Conservation (phyloP, 2,329 filamentous ascomycete species). For the Colletotrichum truncatum region DNA sequence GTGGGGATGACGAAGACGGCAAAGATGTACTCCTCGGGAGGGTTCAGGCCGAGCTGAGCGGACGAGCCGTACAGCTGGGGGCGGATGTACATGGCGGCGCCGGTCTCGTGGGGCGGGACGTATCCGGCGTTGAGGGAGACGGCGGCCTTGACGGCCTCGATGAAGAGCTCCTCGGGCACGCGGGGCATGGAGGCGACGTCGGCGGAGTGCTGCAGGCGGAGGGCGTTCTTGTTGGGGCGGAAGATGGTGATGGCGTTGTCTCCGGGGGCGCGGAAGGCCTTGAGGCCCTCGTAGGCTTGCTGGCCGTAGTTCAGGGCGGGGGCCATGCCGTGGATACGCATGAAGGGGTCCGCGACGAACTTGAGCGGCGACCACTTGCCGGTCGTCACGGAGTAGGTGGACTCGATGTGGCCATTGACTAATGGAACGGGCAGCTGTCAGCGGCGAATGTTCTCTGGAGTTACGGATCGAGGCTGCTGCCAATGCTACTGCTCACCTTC, state of each 20-base stretch:
- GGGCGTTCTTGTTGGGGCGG: constrained; percentile 85
- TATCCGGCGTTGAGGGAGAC: constrained; percentile 90
- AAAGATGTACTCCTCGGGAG: constrained; percentile 93
- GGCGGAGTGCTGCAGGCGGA: constrained; percentile 85
- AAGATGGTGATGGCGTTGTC: constrained; percentile 82
- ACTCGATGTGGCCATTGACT: constrained; percentile 97
- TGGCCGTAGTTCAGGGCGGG: constrained; percentile 97
- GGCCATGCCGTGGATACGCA: constrained; percentile 93
- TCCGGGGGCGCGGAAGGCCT: constrained; percentile 85
- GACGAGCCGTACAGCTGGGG: constrained; percentile 88
- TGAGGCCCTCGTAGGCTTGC: constrained; percentile 98
- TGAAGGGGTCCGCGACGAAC: constrained; percentile 84
- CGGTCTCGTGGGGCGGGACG: constrained; percentile 89
- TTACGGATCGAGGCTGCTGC: background rate
- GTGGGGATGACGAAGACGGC: constrained; percentile 90
- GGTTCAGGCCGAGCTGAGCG: constrained; percentile 85
- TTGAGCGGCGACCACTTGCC: constrained; percentile 80
- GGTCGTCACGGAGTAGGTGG: constrained; percentile 78
- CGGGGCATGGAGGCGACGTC: constrained; percentile 84
- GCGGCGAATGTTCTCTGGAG: background rate
- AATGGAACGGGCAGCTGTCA: constrained; percentile 9
- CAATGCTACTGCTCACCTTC: constrained; percentile 79
- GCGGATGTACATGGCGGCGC: constrained; percentile 91
- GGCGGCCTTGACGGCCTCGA: constrained; percentile 79
- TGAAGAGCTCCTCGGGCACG: constrained; percentile 80